Evolutionary conservation across 139 green algal species (phyloP), one percentile per base, ranked within the genome.

Genomic region (Choricystis sp.): DNA sequence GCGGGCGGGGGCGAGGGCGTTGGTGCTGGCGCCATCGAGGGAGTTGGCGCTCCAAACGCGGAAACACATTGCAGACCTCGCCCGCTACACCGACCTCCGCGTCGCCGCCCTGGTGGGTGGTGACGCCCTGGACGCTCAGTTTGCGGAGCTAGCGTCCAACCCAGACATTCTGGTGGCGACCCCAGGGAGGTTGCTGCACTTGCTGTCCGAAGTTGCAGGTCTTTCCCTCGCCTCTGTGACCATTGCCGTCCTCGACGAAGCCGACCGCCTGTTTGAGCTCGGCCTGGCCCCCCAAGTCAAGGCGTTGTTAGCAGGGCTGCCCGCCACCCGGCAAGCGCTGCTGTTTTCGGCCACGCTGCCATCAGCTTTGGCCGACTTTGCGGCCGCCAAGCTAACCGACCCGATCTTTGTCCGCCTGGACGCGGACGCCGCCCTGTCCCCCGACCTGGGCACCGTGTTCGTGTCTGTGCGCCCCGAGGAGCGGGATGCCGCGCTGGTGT

Each of bases 251-350:
- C 84, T 96, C 49, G 92, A 98, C 60, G 90, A 97, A 72, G 92
- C 92, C 3, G 92, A 98, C 77, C 74, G 93, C 5, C 80, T 98
- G 61, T 98, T 98, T 66, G 92, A 98, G 74, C 96, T 98, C 90
- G 92, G 92, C 27, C 95, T 98, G 75, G 81, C 82, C 1, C 80
- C 89, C 24, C 91, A 97, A 82, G 69, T 96, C 52, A 63, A 57
- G 30, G 59, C 70, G 65, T 57, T 60, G 31, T 63, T 97, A 29
- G 27, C 26, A 5, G 61, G 67, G 27, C 81, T 96, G 73, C 61
- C 70, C 14, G 66, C 87, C 26, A 52, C 59, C n/a, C 74, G 83
- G 19, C 89, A 98, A 81, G 95, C 86, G 24, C 78, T 98, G 70
- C 83, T 99, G 25, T 98, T 98, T 77, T 85, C 68, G 30, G 93